Evolutionary conservation across 2,329 filamentous ascomycete genomes (phyloP), one percentile per base, ranked within the genome.

Genomic region (Neocucurbitaria cava): DNA sequence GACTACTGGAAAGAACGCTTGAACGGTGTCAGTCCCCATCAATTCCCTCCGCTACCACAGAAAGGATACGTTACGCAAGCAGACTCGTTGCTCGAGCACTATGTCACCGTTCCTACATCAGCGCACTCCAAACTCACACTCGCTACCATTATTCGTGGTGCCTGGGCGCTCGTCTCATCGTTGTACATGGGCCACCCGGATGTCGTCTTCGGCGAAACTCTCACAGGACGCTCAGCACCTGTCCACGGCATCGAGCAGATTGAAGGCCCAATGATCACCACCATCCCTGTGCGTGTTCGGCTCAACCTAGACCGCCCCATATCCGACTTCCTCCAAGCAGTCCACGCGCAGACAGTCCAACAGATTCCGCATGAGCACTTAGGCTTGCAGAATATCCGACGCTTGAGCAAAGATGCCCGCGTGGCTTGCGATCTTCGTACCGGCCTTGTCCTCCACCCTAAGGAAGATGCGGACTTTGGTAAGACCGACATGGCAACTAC

Each of bases 341-440:
- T 89, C 2, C 86, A 89, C 33, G 76, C 83, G 26, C 79, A 83
- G 49, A 84, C 82, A 0, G 78, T 85, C 0, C 74, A 79, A 3
- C 82, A 85, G 59, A 87, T 89, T 5, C 83, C 86, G 0, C 83
- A 89, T 65, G 85, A 90, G 69, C 87, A 91, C 67, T 79, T 83
- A 45, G 85, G 85, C 18, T 74, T 87, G 40, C 85, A 87, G 62
- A 77, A 86, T 58, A 87, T 88, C 54, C 83, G 85, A 9, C 66
- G 71, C 0, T 42, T 77, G 7, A 73, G 71, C 42, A 65, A 58
- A 18, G 68, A 75, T 21, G 73, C 73, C 4, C 67, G 70, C 17
- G 59, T 67, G 30, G 74, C 72, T 4, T 76, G 74, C 30, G 70
- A 74, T 40, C 52, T 75, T 2, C 66, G 68, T 18, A 77, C 71